Percentiles rank a stretch among this genome's conserved stretches.
Conservation (phyloP, 768 basidiomycete species). For the Trametes coccinea region DNA sequence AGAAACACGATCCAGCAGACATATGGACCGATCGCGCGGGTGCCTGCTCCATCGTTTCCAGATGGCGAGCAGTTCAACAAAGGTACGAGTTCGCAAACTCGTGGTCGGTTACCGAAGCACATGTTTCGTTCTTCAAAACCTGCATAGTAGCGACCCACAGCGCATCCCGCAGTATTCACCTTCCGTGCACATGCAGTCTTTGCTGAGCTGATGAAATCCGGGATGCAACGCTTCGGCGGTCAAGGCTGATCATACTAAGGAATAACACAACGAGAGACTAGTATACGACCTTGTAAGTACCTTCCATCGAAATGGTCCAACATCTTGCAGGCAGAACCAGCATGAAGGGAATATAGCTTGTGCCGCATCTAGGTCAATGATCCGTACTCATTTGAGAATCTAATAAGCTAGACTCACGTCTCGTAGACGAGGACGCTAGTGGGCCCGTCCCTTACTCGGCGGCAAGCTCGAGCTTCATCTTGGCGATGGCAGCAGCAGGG, state of each 20-base stretch:
- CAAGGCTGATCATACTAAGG: slow-evolving; percentile 10
- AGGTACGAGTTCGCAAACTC: no score
- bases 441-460: slow-evolving; percentile 49
- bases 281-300: slow-evolving; percentile 15
- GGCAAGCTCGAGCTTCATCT: slow-evolving; percentile 90
- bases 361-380: background rate
- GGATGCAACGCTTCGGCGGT: background rate
- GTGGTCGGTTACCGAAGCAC: no score
- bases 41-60: no score
- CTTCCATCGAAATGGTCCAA: background rate
- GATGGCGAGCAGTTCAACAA: no score
- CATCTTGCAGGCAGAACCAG: background rate
- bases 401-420: background rate
- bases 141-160: no score
- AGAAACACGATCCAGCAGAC: no score
- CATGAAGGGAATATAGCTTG: background rate
- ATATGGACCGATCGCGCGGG: no score
- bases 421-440: background rate
- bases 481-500: slow-evolving; percentile 88
- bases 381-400: no score
- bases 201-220: no score
- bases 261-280: slow-evolving; percentile 18
- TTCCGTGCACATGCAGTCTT: no score
- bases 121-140: no score
- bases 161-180: no score